Conservation (phyloP, 169 alveolate genomes). For the Plasmodium coatneyi region DNA sequence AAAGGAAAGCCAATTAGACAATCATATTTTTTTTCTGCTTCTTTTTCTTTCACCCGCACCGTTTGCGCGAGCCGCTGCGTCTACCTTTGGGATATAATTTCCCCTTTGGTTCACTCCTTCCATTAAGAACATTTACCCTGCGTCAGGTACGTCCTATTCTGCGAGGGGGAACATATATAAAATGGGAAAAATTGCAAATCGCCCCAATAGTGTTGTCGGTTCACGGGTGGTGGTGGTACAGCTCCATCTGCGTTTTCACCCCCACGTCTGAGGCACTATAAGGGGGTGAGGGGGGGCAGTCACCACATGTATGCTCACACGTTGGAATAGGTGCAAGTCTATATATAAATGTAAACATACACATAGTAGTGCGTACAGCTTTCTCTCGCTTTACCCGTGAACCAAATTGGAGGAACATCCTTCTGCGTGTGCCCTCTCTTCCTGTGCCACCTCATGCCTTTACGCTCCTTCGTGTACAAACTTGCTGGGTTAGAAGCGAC, state of each 20-base stretch:
- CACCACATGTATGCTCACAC: neutral
- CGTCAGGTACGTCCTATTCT: neutral
- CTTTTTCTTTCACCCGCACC: neutral
- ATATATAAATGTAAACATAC: neutral
- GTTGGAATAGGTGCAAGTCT: neutral
- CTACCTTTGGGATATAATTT: neutral
- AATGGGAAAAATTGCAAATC: neutral
- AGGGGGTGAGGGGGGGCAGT: neutral
- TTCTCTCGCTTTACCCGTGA: neutral
- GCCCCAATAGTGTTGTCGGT: neutral
- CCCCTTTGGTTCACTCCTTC: neutral
- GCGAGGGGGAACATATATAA: neutral
- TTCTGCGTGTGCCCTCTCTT: neutral
- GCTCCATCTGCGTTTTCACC: neutral
- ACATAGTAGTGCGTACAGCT: neutral
- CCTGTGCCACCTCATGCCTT: neutral
- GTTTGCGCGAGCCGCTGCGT: neutral
- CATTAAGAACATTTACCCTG: neutral
- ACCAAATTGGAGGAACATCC: neutral
- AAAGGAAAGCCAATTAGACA: neutral
- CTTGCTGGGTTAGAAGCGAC: neutral
- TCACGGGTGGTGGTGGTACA: neutral
- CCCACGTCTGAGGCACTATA: neutral
- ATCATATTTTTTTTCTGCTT: neutral
- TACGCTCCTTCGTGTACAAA: neutral